Conservation (phyloP, 805 yeast genomes). For the Tetrapisispora taiwanensis region DNA sequence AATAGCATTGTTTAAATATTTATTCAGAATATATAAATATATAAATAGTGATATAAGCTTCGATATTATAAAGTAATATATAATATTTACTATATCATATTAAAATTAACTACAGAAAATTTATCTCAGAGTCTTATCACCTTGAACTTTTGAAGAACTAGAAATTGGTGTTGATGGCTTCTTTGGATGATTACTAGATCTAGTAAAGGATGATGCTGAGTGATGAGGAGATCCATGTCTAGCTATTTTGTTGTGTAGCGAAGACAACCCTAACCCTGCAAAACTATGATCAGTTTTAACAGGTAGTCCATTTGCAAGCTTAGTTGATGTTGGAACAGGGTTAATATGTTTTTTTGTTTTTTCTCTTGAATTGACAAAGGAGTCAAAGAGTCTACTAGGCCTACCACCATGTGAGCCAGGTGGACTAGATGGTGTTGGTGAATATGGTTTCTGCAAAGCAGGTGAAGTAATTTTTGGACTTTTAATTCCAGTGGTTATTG, state of each 20-base stretch:
- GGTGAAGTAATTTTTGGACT: background rate
- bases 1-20: too few relatives aligned
- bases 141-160: conserved; percentile 53
- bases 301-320: conserved; percentile 30
- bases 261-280: conserved; percentile 10
- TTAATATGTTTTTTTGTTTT: conserved; percentile 8
- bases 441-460: background rate
- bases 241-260: background rate
- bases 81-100: background rate
- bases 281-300: conserved; percentile 6
- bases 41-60: too few relatives aligned
- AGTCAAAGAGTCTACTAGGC: conserved; percentile 26
- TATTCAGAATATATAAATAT: too few relatives aligned
- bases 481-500: background rate
- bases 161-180: conserved; percentile 32
- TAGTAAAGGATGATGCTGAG: conserved; percentile 1
- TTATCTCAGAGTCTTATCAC: conserved; percentile 21
- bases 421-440: background rate
- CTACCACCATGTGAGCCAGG: background rate
- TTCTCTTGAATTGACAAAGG: conserved; percentile 21
- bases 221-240: conserved; percentile 3
- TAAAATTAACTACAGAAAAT: background rate
- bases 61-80: too few relatives aligned
- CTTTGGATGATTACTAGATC: conserved; percentile 1
- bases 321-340: conserved; percentile 25